Conservation (phyloP, 2,329 filamentous ascomycete species). For the Penicillium capsulatum region DNA sequence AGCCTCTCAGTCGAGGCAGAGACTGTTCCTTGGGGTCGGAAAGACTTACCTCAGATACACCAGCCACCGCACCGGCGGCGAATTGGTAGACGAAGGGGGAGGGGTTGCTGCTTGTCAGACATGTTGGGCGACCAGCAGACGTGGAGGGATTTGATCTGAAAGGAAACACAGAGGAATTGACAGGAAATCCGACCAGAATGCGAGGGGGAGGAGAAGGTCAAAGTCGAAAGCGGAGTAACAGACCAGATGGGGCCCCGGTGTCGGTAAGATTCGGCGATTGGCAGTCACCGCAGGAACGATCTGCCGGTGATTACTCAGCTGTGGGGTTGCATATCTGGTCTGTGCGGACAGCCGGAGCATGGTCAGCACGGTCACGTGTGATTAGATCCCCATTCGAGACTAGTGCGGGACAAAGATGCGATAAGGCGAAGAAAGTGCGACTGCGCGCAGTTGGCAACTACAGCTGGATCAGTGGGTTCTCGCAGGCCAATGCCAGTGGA, state of each 20-base stretch:
- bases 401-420: no score
- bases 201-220: slow-evolving; percentile 4
- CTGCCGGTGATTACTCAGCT: slow-evolving; percentile 14
- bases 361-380: no score
- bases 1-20: background rate
- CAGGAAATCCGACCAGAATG: slow-evolving; percentile 7
- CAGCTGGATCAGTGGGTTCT: no score
- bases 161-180: no score
- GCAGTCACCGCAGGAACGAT: slow-evolving; percentile 13
- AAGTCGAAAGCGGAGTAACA: slow-evolving; percentile 13
- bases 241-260: slow-evolving; percentile 11
- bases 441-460: no score
- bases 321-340: slow-evolving; percentile 5
- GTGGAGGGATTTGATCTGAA: slow-evolving; percentile 2
- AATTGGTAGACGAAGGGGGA: slow-evolving; percentile 94
- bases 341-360: background rate
- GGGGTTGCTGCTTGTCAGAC: slow-evolving; percentile 60
- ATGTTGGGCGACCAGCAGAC: slow-evolving; percentile 46
- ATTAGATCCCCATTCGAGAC: background rate
- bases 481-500: no score
- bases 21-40: background rate
- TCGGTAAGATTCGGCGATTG: slow-evolving; percentile 22
- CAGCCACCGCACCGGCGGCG: slow-evolving; percentile 90
- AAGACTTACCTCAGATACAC: slow-evolving; percentile 82
- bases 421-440: no score